A percentile compares a stretch with the other conserved stretches of the same genome.
Conservation (phyloP, 352 stramenopile genomes). For the Phytophthora tubulina region DNA sequence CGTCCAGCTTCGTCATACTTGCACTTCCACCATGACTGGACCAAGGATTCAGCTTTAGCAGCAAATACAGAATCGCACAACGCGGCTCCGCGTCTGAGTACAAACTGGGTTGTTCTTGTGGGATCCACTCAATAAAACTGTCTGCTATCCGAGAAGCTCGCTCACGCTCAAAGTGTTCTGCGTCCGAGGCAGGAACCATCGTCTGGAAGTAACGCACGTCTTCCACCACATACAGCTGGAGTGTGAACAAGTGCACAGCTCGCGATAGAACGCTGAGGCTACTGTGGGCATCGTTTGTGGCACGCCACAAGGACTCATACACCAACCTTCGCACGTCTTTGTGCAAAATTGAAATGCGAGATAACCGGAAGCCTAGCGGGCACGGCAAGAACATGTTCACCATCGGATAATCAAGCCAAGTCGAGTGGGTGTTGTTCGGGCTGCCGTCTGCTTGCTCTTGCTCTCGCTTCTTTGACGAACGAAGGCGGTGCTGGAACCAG, state of each 20-base stretch:
- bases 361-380: conserved; percentile 61
- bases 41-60: conserved; percentile 85
- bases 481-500: conserved; percentile 83
- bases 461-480: conserved; percentile 73
- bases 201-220: conserved; percentile 72
- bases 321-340: conserved; percentile 63
- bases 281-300: conserved; percentile 60
- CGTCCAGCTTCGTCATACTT: conserved; percentile 72
- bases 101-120: conserved; percentile 52
- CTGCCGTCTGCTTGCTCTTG: conserved; percentile 68
- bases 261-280: conserved; percentile 77
- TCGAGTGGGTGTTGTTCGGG: conserved; percentile 73
- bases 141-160: conserved; percentile 56
- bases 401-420: conserved; percentile 84
- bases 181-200: conserved; percentile 53
- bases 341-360: conserved; percentile 76
- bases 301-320: conserved; percentile 78
- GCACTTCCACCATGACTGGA: conserved; percentile 58
- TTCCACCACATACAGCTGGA: conserved; percentile 87
- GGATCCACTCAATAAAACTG: conserved; percentile 70
- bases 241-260: conserved; percentile 81
- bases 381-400: conserved; percentile 86
- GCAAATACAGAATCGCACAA: conserved; percentile 57
- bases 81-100: conserved; percentile 44
- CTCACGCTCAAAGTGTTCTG: conserved; percentile 53